Conservation (phyloP, 345 rosid species). For the Syzygium oleosum region DNA sequence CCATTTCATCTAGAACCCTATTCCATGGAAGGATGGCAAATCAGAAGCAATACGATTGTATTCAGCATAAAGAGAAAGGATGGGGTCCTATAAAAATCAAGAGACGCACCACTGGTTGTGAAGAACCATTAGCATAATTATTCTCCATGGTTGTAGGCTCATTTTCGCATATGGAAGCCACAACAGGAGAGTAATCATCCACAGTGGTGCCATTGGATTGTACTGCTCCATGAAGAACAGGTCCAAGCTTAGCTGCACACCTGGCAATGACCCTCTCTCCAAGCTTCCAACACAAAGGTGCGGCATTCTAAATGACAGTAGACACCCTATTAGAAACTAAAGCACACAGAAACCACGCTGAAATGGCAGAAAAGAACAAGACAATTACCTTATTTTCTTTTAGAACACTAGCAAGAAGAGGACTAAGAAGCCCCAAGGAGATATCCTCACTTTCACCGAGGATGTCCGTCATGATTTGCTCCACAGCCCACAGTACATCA, state of each 20-base stretch:
- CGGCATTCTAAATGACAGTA: constrained; percentile 26
- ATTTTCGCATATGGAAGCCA: constrained; percentile 39
- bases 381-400: constrained; percentile 54
- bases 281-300: constrained; percentile 41
- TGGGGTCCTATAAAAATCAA: not conserved
- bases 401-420: constrained; percentile 50
- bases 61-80: not conserved
- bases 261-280: constrained; percentile 49
- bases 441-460: constrained; percentile 60
- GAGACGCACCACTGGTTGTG: constrained; percentile 38
- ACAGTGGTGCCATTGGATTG: constrained; percentile 26
- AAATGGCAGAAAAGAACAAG: constrained; percentile 1
- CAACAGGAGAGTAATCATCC: constrained; percentile 50
- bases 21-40: not conserved
- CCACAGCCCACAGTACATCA: constrained; percentile 50
- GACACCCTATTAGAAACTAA: not conserved
- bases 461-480: constrained; percentile 55
- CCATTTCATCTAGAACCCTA: not conserved
- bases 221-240: constrained; percentile 44
- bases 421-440: constrained; percentile 40
- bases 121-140: constrained; percentile 11
- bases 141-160: constrained; percentile 8
- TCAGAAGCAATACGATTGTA: not conserved
- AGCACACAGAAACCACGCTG: not conserved
- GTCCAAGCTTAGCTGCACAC: constrained; percentile 51